Conservation (phyloP, 768 basidiomycete species). For the Dacryopinax spathularia region DNA sequence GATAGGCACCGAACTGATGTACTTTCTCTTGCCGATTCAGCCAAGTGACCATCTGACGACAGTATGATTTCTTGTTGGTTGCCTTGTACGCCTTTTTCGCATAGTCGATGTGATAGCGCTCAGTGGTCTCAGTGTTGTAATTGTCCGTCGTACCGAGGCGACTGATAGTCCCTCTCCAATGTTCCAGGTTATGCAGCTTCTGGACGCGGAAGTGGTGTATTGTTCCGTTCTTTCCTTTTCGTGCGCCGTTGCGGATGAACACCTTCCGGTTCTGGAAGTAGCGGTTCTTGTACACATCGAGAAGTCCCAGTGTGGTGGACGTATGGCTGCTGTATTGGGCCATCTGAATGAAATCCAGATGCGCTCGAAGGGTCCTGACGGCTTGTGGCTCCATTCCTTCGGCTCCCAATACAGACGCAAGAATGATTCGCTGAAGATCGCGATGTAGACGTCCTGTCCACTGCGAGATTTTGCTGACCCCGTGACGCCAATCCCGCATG, state of each 20-base stretch:
- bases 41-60: slow-evolving; percentile 4
- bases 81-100: slow-evolving; percentile 6
- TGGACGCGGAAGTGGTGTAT: slow-evolving; percentile 31
- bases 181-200: slow-evolving; percentile 28
- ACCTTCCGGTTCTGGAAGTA: slow-evolving; percentile 29
- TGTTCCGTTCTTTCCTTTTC: slow-evolving; percentile 11
- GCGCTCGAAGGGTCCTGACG: slow-evolving; percentile 11
- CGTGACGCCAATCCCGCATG: no score
- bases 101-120: slow-evolving; percentile 15
- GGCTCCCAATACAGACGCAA: no score
- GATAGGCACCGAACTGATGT: not conserved
- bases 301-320: slow-evolving; percentile 16
- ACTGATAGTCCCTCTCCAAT: slow-evolving; percentile 25
- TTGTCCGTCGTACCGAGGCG: slow-evolving; percentile 19
- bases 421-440: no score
- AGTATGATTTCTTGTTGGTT: not conserved
- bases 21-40: slow-evolving; percentile 5
- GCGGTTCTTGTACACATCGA: slow-evolving; percentile 18
- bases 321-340: slow-evolving; percentile 27
- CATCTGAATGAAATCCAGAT: slow-evolving; percentile 30
- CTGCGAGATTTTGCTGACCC: no score
- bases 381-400: no score
- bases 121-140: slow-evolving; percentile 21
- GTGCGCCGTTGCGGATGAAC: slow-evolving; percentile 25
- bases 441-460: no score